phyloP scores from a whole-genome alignment of 2,329 filamentous ascomycete genomes.

The Camillea tinctor region DNA sequence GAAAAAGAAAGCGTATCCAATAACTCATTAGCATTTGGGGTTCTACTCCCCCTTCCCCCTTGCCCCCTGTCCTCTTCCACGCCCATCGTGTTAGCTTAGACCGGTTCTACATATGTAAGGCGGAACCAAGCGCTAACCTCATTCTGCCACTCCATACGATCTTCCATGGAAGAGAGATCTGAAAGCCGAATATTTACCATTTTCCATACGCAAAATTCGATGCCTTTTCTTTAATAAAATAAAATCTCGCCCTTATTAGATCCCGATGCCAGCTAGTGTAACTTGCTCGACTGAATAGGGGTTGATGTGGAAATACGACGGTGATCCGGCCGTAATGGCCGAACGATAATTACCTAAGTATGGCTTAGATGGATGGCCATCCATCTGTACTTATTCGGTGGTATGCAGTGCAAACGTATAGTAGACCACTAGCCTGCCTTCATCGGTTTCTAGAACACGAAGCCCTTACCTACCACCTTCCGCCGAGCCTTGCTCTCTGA shows the following conservation, averaged over 20 bases:
- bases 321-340: neutral
- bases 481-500: too few species aligned
- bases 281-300: neutral
- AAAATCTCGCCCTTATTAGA: neutral
- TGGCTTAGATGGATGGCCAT: neutral
- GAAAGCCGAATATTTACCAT: too few species aligned
- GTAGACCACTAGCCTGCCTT: neutral
- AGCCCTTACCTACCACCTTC: too few species aligned
- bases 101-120: too few species aligned
- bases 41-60: neutral
- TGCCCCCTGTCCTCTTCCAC: neutral
- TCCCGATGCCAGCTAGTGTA: neutral
- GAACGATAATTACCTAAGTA: neutral
- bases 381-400: too few species aligned
- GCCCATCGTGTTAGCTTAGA: neutral
- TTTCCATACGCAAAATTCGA: too few species aligned
- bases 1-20: too few species aligned
- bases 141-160: neutral
- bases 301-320: neutral
- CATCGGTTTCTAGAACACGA: neutral
- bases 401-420: neutral
- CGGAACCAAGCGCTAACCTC: neutral
- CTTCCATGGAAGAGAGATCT: too few species aligned
- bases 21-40: too few species aligned
- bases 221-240: too few species aligned